phyloP scores from a whole-genome alignment of 768 basidiomycete genomes.

The Filobasidium floriforme region DNA sequence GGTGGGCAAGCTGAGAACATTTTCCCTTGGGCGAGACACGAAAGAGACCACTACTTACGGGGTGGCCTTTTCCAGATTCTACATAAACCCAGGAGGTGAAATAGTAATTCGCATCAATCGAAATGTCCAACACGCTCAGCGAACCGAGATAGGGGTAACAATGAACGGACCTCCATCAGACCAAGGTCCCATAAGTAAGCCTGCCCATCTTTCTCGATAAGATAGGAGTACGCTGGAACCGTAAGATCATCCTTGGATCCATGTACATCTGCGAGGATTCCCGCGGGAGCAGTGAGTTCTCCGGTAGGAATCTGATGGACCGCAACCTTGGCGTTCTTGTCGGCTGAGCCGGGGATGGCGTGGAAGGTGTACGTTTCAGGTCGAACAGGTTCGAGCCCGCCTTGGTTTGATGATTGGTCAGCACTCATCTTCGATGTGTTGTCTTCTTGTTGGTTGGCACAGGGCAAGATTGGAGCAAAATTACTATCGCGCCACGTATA shows the following conservation, averaged over 20 bases:
- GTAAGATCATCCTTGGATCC: conserved; percentile 19
- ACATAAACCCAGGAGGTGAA: neutral
- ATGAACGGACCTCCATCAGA: no score
- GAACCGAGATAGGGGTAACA: conserved; percentile 3
- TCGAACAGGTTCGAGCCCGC: neutral
- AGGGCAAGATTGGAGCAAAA: no score
- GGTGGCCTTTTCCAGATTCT: conserved; percentile 24
- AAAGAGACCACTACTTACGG: conserved; percentile 22
- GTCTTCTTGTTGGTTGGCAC: no score
- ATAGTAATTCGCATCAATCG: neutral
- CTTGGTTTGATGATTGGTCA: neutral
- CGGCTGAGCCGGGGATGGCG: conserved; percentile 20
- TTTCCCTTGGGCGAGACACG: neutral
- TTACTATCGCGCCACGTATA: no score
- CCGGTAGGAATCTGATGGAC: conserved; percentile 25
- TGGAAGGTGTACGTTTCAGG: neutral
- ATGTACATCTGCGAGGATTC: conserved; percentile 20
- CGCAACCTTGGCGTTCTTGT: conserved; percentile 18
- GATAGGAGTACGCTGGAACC: conserved; percentile 25
- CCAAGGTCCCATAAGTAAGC: conserved; percentile 29
- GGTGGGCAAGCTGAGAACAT: neutral
- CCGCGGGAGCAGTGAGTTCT: conserved; percentile 12
- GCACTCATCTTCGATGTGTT: neutral
- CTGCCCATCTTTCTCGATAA: conserved; percentile 26
- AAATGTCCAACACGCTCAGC: neutral